Base-by-base conservation (phyloP, 176 grass and related monocot species). In the Eleusine coracana region DNA sequence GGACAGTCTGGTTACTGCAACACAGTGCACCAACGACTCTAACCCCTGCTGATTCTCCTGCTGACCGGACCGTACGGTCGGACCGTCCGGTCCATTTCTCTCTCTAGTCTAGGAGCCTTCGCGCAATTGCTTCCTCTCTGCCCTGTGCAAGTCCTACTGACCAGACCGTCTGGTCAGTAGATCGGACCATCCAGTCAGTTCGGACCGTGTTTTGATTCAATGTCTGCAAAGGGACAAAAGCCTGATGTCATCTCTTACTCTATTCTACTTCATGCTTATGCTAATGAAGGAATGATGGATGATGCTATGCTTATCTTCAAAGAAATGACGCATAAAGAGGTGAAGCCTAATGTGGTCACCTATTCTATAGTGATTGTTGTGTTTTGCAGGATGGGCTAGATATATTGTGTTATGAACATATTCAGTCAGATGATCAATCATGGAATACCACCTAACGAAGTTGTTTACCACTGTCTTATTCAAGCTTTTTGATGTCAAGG, bases 161-260 rank as follows among this genome's bases (percentile, higher is more conserved):
- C n/a, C n/a, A n/a, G n/a, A n/a, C n/a, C n/a, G n/a, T n/a, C n/a
- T n/a, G n/a, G n/a, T n/a, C n/a, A n/a, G n/a, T n/a, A n/a, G n/a
- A n/a, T n/a, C n/a, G n/a, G n/a, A n/a, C n/a, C n/a, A n/a, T n/a
- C n/a, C n/a, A n/a, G n/a, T n/a, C n/a, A n/a, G n/a, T n/a, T n/a
- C n/a, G n/a, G n/a, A n/a, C n/a, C n/a, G n/a, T n/a, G n/a, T n/a
- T 66, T 88, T 31, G 34, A 84, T 51, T 60, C 80, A 7, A 80
- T 75, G 59, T 4, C 10, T 41, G 3, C 7, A 5, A 75, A 66
- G 21, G 81, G 60, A 2, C 59, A 21, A n/a, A 82, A 73, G 25
- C 80, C 80, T 16, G 25, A 48, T 13, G 15, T 5, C 1, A 0
- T 62, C 3, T 62, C 54, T 2, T 73, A 82, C 5, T 34, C 17